These are phyloP conservation scores for Kockiozyma suomiensis DNA, from an alignment of 805 yeast species.

Conservation along the genomic window DNA sequence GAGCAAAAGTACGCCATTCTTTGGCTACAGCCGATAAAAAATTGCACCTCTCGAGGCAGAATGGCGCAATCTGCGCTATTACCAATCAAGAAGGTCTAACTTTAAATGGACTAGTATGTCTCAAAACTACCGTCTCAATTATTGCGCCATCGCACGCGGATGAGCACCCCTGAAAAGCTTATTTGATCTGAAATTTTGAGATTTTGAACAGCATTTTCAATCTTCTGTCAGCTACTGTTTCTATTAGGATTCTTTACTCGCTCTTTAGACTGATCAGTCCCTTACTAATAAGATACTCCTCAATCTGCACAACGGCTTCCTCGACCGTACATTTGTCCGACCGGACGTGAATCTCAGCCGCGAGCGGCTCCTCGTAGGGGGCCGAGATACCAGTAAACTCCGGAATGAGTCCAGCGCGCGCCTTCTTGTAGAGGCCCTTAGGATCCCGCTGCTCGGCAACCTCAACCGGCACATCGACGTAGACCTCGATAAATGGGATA, in stretches of 20 bases:
- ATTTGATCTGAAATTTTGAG: neutral
- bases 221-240: too few species aligned
- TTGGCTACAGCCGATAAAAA: too few species aligned
- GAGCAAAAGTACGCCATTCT: slow-evolving; percentile 1
- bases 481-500: slow-evolving; percentile 87
- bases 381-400: slow-evolving; percentile 96
- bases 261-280: slow-evolving; percentile 7
- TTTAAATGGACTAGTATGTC: neutral
- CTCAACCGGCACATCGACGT: slow-evolving; percentile 87
- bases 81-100: neutral
- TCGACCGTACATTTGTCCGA: slow-evolving; percentile 74
- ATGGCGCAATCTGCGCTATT: slow-evolving; percentile 20
- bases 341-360: slow-evolving; percentile 78
- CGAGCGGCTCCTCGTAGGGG: slow-evolving; percentile 90
- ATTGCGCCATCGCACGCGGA: slow-evolving; percentile 8
- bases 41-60: slow-evolving; percentile 1
- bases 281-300: slow-evolving; percentile 55
- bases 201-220: neutral
- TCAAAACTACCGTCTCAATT: neutral
- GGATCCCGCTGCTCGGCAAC: slow-evolving; percentile 98
- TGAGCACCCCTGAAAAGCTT: slow-evolving; percentile 8
- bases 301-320: slow-evolving; percentile 74
- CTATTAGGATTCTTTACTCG: too few species aligned
- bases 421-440: slow-evolving; percentile 94
- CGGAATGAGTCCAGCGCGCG: slow-evolving; percentile 90